Evolutionary conservation across 805 yeast genomes (phyloP).

Genomic region (Saccharomycopsis vini): DNA sequence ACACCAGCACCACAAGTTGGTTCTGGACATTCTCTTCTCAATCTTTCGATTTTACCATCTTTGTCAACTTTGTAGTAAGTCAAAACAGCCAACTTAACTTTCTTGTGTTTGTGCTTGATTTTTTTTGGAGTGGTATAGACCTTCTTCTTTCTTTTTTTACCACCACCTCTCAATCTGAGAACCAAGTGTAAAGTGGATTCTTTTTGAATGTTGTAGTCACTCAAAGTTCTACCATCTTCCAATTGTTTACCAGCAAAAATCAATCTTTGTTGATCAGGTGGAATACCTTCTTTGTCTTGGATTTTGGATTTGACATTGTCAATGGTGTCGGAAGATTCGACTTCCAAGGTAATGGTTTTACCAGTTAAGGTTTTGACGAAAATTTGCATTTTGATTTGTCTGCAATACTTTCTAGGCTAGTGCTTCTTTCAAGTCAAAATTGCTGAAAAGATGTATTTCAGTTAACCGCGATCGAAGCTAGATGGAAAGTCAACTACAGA

Average conservation of each 20-base stretch:
- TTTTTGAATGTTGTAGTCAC: constrained; percentile 98
- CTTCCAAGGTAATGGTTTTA: constrained; percentile 97
- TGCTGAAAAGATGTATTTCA: too few relatives aligned
- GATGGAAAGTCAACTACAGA: too few relatives aligned
- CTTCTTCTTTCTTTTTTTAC: constrained; percentile 99
- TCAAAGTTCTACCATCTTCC: constrained; percentile 91
- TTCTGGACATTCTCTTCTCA: constrained; percentile 96
- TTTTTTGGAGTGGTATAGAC: constrained; percentile 99
- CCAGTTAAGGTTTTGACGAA: constrained; percentile 99
- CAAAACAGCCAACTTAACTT: constrained; percentile 97
- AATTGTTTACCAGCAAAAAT: constrained; percentile 97
- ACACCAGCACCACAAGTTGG: constrained; percentile 96
- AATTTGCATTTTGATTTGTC: constrained; percentile 74
- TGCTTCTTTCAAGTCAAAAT: constrained; percentile 19
- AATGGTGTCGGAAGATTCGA: constrained; percentile 94
- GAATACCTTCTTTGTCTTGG: constrained; percentile 96
- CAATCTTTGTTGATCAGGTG: constrained; percentile 96
- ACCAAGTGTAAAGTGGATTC: constrained; percentile 95
- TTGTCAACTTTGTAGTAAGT: constrained; percentile 98
- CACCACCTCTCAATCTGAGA: constrained; percentile 98
- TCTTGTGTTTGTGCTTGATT: constrained; percentile 99
- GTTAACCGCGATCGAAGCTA: too few relatives aligned
- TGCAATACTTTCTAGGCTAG: constrained; percentile 32
- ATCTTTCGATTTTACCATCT: constrained; percentile 97
- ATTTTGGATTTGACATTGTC: constrained; percentile 95